phyloP scores from a whole-genome alignment of 1,139 yeast genomes.

The Pneumocystis canis region DNA sequence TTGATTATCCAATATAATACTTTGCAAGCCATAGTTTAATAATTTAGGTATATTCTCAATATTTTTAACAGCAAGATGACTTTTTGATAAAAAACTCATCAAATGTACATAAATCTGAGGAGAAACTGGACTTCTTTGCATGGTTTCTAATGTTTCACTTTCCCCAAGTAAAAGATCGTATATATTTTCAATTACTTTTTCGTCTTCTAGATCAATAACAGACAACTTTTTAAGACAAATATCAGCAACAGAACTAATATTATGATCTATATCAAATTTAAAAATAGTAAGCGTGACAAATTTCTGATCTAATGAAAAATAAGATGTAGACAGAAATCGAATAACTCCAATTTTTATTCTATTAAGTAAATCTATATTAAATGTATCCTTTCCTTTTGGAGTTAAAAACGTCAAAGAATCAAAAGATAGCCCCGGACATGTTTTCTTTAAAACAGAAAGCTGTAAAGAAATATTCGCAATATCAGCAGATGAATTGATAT shows the following conservation, averaged over 20 bases:
- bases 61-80: slow-evolving; percentile 34
- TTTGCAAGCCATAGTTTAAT: slow-evolving; percentile 28
- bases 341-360: background rate
- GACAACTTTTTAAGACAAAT: background rate
- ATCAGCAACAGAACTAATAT: background rate
- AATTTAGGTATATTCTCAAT: slow-evolving; percentile 30
- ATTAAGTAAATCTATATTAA: background rate
- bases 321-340: background rate
- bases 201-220: background rate
- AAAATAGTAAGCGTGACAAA: background rate
- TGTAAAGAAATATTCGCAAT: background rate
- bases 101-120: slow-evolving; percentile 45
- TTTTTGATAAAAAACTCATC: slow-evolving; percentile 37
- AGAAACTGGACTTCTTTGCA: slow-evolving; percentile 37
- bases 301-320: background rate
- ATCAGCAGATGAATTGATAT: background rate
- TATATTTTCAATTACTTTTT: background rate
- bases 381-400: background rate
- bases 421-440: background rate
- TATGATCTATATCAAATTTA: background rate
- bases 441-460: background rate
- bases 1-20: slow-evolving; percentile 26
- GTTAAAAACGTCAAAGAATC: background rate
- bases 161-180: background rate
- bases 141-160: background rate